Evolutionary conservation across 176 grass and related monocot genomes (phyloP).

Genomic region (Tillandsia leiboldiana): DNA sequence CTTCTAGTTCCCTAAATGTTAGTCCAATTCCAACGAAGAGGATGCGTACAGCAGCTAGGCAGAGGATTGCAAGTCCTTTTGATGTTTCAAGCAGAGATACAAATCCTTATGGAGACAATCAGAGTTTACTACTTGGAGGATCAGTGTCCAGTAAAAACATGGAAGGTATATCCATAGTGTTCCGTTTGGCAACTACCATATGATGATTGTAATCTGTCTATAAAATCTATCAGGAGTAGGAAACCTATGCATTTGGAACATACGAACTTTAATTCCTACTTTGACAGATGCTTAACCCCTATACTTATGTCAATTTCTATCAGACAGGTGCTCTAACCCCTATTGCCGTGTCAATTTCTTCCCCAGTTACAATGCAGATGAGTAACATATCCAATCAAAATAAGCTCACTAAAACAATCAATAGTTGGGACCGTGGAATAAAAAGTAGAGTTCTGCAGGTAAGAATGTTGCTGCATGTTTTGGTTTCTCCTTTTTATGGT

Average conservation of each 20-base stretch:
- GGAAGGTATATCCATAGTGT: conserved; percentile 59
- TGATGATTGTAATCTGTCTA: conserved; percentile 55
- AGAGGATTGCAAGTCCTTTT: conserved; percentile 57
- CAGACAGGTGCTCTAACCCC: conserved; percentile 31
- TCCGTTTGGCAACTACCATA: conserved; percentile 48
- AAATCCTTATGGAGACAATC: conserved; percentile 79
- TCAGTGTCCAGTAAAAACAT: conserved; percentile 60
- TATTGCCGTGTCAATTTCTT: conserved; percentile 38
- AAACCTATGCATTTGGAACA: conserved; percentile 47
- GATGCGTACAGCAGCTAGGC: conserved; percentile 57
- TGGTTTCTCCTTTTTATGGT: not conserved
- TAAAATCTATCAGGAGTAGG: conserved; percentile 93
- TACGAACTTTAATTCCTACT: conserved; percentile 17
- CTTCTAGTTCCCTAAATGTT: conserved; percentile 38
- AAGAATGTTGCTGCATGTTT: conserved; percentile 25
- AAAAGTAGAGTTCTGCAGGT: conserved; percentile 67
- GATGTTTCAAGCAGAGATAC: conserved; percentile 90
- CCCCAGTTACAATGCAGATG: conserved; percentile 76
- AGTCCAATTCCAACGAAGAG: conserved; percentile 64
- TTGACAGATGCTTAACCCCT: too few species aligned
- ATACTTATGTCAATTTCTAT: too few species aligned
- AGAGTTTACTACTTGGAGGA: conserved; percentile 58
- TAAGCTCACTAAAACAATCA: conserved; percentile 72
- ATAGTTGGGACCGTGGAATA: conserved; percentile 68
- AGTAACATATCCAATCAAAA: conserved; percentile 76